Conservation (phyloP, 805 yeast genomes). For the Metschnikowia picachoensis region DNA sequence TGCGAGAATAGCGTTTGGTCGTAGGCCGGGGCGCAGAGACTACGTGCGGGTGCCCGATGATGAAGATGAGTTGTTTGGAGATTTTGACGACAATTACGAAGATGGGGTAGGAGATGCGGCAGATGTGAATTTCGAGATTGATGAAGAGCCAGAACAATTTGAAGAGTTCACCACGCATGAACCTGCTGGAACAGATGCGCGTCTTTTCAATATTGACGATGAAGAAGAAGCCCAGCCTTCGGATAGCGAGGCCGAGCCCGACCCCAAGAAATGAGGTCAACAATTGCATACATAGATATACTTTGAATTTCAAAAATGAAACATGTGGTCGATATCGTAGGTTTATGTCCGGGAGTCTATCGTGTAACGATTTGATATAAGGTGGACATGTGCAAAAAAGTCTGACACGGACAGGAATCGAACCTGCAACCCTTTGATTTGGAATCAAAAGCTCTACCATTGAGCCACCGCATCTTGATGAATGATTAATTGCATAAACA, state of each 20-base stretch:
- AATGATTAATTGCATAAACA: not conserved
- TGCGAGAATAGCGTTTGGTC: conserved; percentile 28
- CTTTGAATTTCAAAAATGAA: too few relatives aligned
- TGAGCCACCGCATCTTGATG: conserved; percentile 19
- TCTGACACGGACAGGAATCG: conserved; percentile 22
- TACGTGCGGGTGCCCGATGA: conserved; percentile 42
- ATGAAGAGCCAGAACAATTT: conserved; percentile 19
- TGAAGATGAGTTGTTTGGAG: conserved; percentile 41
- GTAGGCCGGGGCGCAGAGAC: conserved; percentile 37
- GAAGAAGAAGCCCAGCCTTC: conserved; percentile 4
- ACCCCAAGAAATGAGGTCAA: too few relatives aligned
- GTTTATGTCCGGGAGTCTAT: too few relatives aligned
- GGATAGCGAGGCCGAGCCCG: not conserved
- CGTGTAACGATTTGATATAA: too few relatives aligned
- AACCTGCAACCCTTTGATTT: conserved; percentile 22
- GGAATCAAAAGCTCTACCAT: conserved; percentile 22
- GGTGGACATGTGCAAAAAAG: too few relatives aligned
- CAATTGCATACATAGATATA: too few relatives aligned
- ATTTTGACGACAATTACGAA: conserved; percentile 37
- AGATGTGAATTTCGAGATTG: conserved; percentile 22
- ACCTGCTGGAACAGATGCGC: conserved; percentile 19
- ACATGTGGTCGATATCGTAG: too few relatives aligned
- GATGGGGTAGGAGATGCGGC: conserved; percentile 35
- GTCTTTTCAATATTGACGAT: conserved; percentile 33
- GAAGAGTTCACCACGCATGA: conserved; percentile 11